phyloP scores from a whole-genome alignment of 768 basidiomycete genomes.

The Lentinula sp. region DNA sequence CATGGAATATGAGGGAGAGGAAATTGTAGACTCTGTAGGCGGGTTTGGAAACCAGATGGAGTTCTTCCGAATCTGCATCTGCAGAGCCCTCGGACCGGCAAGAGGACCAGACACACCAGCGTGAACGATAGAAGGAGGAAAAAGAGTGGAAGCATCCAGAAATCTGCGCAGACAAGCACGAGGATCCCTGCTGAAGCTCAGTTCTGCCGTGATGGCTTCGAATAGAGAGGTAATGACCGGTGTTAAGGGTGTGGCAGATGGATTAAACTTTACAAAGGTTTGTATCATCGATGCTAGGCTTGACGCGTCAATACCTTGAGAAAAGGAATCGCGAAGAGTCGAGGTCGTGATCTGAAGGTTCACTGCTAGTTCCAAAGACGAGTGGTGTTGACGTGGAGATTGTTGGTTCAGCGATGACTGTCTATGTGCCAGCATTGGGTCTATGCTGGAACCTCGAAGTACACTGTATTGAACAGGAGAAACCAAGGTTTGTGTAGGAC shows the following conservation, averaged over 20 bases:
- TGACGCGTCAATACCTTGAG: conserved; percentile 35
- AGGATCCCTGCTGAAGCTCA: conserved; percentile 29
- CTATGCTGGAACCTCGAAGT: conserved; percentile 20
- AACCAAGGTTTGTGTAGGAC: conserved; percentile 21
- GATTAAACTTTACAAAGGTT: conserved; percentile 38
- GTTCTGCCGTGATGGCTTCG: conserved; percentile 40
- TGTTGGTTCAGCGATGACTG: conserved; percentile 10
- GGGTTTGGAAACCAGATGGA: conserved; percentile 44
- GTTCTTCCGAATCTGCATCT: conserved; percentile 52
- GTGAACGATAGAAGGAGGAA: conserved; percentile 41
- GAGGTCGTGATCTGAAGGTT: conserved; percentile 18
- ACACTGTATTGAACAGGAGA: conserved; percentile 39
- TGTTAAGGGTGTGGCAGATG: conserved; percentile 43
- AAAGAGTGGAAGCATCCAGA: conserved; percentile 45
- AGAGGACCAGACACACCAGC: conserved; percentile 50
- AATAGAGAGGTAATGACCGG: conserved; percentile 49
- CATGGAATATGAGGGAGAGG: conserved; percentile 26
- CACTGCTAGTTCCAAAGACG: conserved; percentile 14
- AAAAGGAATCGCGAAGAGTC: conserved; percentile 24
- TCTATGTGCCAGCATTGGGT: conserved; percentile 2
- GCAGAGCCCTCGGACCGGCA: conserved; percentile 51
- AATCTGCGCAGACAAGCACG: conserved; percentile 42
- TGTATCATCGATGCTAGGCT: conserved; percentile 52
- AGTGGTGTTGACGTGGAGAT: conserved; percentile 5
- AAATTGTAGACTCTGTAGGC: conserved; percentile 5